Conservation (phyloP, 169 alveolate genomes). For the Cryptosporidium parvum region DNA sequence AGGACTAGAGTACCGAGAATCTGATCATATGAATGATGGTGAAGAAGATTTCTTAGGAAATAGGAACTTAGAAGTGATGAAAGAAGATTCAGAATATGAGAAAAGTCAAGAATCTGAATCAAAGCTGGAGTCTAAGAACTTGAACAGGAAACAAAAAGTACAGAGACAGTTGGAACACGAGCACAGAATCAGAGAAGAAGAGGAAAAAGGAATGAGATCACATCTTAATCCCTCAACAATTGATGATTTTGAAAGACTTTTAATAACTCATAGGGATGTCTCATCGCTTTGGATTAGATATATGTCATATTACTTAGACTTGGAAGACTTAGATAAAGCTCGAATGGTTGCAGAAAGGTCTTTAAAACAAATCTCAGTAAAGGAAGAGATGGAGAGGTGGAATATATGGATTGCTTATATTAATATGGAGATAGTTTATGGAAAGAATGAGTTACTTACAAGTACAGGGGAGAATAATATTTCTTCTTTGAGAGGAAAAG, state of each 20-base stretch:
- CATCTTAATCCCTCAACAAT: slow-evolving; percentile 41
- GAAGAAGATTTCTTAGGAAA: background rate
- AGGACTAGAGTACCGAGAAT: background rate
- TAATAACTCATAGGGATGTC: slow-evolving; percentile 80
- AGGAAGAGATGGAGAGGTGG: slow-evolving; percentile 82
- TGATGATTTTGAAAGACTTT: slow-evolving; percentile 82
- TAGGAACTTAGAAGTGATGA: no score
- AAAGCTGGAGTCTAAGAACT: background rate
- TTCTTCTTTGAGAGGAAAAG: background rate
- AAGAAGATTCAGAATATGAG: background rate
- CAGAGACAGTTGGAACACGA: slow-evolving; percentile 53
- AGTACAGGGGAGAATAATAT: background rate
- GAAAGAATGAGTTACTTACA: slow-evolving; percentile 37
- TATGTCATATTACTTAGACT: slow-evolving; percentile 85
- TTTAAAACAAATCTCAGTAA: slow-evolving; percentile 82
- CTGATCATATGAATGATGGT: background rate
- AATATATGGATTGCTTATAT: slow-evolving; percentile 86
- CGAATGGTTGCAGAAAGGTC: slow-evolving; percentile 86
- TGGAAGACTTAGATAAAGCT: slow-evolving; percentile 84
- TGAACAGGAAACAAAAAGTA: slow-evolving; percentile 43
- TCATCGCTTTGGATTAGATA: slow-evolving; percentile 85
- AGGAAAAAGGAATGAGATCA: slow-evolving; percentile 48
- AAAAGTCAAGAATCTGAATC: background rate
- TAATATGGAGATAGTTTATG: slow-evolving; percentile 87
- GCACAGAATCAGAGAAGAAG: slow-evolving; percentile 52